phyloP scores from a whole-genome alignment of 306 rosid species.

The Hippophae tibetana region DNA sequence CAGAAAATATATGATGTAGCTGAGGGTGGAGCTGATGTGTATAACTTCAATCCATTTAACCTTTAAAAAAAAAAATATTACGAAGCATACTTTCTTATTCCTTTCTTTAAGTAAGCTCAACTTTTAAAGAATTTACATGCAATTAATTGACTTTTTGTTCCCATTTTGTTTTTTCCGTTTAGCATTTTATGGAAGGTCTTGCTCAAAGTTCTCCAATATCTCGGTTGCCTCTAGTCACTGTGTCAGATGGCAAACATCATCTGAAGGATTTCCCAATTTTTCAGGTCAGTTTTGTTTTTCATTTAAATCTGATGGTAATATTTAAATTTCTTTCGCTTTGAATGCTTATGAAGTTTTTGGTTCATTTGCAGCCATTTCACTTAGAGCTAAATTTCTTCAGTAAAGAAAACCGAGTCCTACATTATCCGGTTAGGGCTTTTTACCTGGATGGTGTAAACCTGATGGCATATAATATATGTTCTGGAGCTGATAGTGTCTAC shows the following conservation, averaged over 20 bases:
- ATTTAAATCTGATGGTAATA: constrained; percentile 14
- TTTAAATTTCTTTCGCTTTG: constrained; percentile 18
- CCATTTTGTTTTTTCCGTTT: constrained; percentile 25
- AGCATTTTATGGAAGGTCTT: constrained; percentile 99
- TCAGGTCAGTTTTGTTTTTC: constrained; percentile 38
- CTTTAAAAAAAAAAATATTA: constrained; percentile 1
- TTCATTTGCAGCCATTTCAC: constrained; percentile 72
- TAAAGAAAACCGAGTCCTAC: constrained; percentile 90
- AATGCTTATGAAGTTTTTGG: constrained; percentile 24
- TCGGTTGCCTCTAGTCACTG: constrained; percentile 79
- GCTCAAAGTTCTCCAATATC: constrained; percentile 85
- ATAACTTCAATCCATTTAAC: too few relatives aligned
- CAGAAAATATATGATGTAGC: too few relatives aligned
- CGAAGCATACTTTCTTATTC: constrained; percentile 9
- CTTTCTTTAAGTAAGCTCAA: not conserved
- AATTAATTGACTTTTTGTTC: not conserved
- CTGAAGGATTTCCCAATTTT: constrained; percentile 80
- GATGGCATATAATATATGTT: constrained; percentile 65
- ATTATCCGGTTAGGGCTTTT: constrained; percentile 90
- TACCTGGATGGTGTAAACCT: constrained; percentile 76
- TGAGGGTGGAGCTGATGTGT: too few relatives aligned
- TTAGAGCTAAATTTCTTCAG: constrained; percentile 94
- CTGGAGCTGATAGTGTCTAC: constrained; percentile 72
- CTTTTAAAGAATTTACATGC: not conserved
- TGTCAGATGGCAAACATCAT: constrained; percentile 72